Base-by-base conservation (phyloP, 2,329 filamentous ascomycete genomes). In the Colletotrichum gloeosporioides region DNA sequence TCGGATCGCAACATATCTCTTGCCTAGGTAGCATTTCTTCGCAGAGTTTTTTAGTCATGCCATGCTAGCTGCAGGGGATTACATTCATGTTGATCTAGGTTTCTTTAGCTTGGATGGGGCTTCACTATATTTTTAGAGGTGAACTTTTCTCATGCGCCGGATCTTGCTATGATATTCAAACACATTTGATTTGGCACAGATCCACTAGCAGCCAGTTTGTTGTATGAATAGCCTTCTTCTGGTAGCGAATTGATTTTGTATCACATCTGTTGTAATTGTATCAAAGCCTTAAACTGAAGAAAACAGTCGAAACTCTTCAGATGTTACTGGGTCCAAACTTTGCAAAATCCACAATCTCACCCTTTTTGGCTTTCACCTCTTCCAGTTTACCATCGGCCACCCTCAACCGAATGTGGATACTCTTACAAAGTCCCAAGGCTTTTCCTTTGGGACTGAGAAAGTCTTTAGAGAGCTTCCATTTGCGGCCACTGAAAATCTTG, bases 11-110 rank as follows among this genome's bases (percentile, higher is more conserved):
- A 22, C 18, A 0, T 1, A 0, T 44, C 4, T 44, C 39, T n/a
- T n/a, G 3, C 8, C 39, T n/a, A n/a, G n/a, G n/a, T n/a, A 1
- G 16, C 8, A 2, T 22, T 22, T 13, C 18, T 49, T 49, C 44
- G 13, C 44, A 49, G 10, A 22, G 8, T 1, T 3, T 18, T 12
- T 49, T 22, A 0, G 44, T 0, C 18, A 22, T 22, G 1, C 0
- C 6, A 2, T 49, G 12, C 3, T 3, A 49, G 44, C 6, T 22
- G 44, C 44, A 1, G n/a, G 9, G 18, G 10, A 13, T 13, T 49
- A 1, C 6, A 13, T 49, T 4, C 10, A 0, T 49, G 2, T 49
- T 10, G 18, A 44, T 4, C 4, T 12, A 34, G 13, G 29, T 34
- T 32, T 10, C 12, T 34, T 32, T 12, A 32, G 4, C 16, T 8